Percentiles rank a stretch among this genome's conserved stretches.
Evolutionary conservation across 2,329 filamentous ascomycete species (phyloP).

Genomic region (Fusarium goolgardi): DNA sequence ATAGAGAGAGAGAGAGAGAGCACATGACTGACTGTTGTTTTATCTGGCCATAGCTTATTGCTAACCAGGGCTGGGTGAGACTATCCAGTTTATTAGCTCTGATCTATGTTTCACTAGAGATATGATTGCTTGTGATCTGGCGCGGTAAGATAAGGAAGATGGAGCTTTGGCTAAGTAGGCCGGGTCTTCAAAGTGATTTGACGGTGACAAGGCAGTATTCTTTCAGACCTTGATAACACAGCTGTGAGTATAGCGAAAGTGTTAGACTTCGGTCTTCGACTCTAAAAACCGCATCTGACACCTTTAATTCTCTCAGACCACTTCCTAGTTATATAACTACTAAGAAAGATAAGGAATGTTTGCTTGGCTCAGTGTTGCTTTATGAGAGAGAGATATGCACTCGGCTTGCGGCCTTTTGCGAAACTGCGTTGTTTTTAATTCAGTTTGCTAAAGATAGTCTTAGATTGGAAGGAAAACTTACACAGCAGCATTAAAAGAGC

Average conservation of each 20-base stretch:
- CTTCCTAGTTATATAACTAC: background rate
- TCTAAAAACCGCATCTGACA: too few species aligned
- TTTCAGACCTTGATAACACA: too few species aligned
- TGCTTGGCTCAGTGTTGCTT: background rate
- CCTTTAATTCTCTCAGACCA: too few species aligned
- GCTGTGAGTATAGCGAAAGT: too few species aligned
- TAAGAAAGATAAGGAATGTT: background rate
- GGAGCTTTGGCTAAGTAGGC: background rate
- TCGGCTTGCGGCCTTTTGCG: background rate
- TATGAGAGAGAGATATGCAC: background rate
- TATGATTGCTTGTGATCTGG: background rate
- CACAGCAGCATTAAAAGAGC: too few species aligned
- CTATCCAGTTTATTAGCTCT: background rate
- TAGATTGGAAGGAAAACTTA: background rate
- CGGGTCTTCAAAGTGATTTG: background rate
- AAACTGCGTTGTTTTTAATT: background rate
- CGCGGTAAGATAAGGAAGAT: background rate
- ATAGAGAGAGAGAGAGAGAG: background rate
- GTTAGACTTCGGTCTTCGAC: too few species aligned
- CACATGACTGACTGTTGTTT: conserved; percentile 19
- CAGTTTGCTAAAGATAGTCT: background rate
- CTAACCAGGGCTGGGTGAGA: background rate
- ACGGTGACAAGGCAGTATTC: background rate
- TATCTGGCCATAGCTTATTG: conserved; percentile 1
- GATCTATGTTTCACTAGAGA: background rate